Percentiles rank a stretch among this genome's conserved stretches.
These are phyloP conservation scores for Psidium friedrichsthalianum DNA, from an alignment of 345 rosid genomes.

Conservation along the genomic window DNA sequence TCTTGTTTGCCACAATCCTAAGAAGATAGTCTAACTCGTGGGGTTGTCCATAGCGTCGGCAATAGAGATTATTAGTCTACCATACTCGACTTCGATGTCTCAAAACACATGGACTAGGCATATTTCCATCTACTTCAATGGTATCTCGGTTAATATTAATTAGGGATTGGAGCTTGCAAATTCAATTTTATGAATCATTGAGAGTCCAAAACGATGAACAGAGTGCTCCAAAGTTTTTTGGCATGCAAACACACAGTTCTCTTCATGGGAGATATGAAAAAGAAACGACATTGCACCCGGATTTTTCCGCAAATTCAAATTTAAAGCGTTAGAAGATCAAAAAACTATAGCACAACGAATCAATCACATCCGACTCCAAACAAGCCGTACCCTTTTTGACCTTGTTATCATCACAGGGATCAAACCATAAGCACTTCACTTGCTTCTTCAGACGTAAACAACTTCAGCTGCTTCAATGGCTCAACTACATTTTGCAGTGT, in stretches of 20 bases:
- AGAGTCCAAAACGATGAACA: neutral
- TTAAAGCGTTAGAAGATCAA: neutral
- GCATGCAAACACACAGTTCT: neutral
- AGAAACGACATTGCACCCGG: rapidly evolving
- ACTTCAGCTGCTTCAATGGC: neutral
- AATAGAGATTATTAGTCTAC: neutral
- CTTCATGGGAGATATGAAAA: rapidly evolving
- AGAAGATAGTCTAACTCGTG: neutral
- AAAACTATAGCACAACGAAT: neutral
- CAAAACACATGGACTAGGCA: rapidly evolving
- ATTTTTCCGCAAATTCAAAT: neutral
- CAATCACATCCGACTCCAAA: too few species aligned
- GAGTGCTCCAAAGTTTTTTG: neutral
- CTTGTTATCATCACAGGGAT: rapidly evolving
- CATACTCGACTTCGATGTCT: neutral
- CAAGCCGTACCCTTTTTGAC: neutral
- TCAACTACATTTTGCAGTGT: rapidly evolving
- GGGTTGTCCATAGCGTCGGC: neutral
- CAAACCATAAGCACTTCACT: neutral
- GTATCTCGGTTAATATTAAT: rapidly evolving
- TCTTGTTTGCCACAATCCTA: too few species aligned
- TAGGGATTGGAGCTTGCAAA: neutral
- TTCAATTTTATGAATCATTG: neutral
- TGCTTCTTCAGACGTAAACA: neutral
- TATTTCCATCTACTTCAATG: neutral